Evolutionary conservation across 2,329 filamentous ascomycete genomes (phyloP), one percentile per base, ranked within the genome.

Genomic region (Meredithiella fracta): DNA sequence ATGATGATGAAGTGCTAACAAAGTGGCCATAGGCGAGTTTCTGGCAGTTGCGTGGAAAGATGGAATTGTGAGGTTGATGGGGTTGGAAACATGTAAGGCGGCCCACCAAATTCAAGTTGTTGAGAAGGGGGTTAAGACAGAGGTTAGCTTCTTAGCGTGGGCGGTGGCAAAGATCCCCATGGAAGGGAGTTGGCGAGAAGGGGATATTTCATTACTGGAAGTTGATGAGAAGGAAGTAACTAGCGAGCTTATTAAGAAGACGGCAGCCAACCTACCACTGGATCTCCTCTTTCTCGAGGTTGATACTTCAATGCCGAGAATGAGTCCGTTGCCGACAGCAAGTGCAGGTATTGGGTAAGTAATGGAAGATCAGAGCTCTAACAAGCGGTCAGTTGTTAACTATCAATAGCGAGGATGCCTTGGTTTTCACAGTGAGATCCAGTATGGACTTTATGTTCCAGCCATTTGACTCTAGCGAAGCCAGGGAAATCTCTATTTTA

Each of bases 41-140:
- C 75, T 96, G 55, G 88, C 88, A 14, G 79, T 92, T 14, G 87
- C 82, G 49, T 94, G 87, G 81, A 87, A 79, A 62, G 87, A 94
- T 70, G 85, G 86, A 26, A 78, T 78, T 5, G 79, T 92, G 20
- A 81, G 87, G 58, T 70, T 94, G 37, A 77, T 91, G 66, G 85
- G 85, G 59, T 70, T 88, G 22, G 88, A 92, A 66, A 90, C 80
- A 62, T 85, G 82, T 66, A 94, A 91, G 68, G 79, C 84, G 11
- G 80, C 89, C 20, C 85, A 92, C 66, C 79, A 85, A 63, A 83
- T 86, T 63, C 68, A 68, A 15, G 69, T 82, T 55, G 72, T 71
- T 62, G 64, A 59, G 17, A 55, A 26, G 20, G 44, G 34, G 65
- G 65, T 29, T 11, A 29, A 51, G 47, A 51, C 25, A 1, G 51